Evolutionary conservation across 192 early-diverging fungal species (phyloP).

Genomic region (Umbelopsis sp.): DNA sequence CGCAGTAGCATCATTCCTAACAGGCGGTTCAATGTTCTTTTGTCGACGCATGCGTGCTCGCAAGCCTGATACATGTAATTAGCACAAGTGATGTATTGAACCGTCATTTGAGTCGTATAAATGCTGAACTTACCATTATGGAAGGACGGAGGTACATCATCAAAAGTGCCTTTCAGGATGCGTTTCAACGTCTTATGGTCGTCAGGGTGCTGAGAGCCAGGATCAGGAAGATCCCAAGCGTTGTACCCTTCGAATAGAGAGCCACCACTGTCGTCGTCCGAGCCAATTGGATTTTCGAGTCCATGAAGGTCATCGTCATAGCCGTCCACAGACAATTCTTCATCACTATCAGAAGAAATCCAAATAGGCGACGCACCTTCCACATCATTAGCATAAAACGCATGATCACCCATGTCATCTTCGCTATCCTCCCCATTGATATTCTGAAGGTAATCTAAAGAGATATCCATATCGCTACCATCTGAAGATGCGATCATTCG

Average conservation of each 20-base stretch:
- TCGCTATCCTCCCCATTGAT: background rate
- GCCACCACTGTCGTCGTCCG: background rate
- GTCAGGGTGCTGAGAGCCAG: background rate
- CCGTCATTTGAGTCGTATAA: background rate
- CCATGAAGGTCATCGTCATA: too few species aligned
- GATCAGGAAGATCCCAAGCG: slow-evolving; percentile 16
- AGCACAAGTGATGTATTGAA: background rate
- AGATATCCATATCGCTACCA: slow-evolving; percentile 1
- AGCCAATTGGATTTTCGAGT: too few species aligned
- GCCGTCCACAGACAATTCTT: too few species aligned
- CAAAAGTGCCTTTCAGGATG: background rate
- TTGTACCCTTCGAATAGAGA: background rate
- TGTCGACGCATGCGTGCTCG: slow-evolving; percentile 16
- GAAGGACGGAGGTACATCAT: background rate
- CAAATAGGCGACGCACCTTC: background rate
- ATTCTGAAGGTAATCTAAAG: background rate
- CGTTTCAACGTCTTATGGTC: background rate
- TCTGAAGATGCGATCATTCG: background rate
- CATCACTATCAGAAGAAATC: background rate
- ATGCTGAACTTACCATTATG: slow-evolving; percentile 6
- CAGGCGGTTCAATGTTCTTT: background rate
- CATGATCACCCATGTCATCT: background rate
- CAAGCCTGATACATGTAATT: background rate
- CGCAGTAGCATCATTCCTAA: background rate
- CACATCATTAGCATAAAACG: background rate